Evolutionary conservation across 352 stramenopile genomes (phyloP), one percentile per base, ranked within the genome.

Genomic region (Phytophthora litchii): DNA sequence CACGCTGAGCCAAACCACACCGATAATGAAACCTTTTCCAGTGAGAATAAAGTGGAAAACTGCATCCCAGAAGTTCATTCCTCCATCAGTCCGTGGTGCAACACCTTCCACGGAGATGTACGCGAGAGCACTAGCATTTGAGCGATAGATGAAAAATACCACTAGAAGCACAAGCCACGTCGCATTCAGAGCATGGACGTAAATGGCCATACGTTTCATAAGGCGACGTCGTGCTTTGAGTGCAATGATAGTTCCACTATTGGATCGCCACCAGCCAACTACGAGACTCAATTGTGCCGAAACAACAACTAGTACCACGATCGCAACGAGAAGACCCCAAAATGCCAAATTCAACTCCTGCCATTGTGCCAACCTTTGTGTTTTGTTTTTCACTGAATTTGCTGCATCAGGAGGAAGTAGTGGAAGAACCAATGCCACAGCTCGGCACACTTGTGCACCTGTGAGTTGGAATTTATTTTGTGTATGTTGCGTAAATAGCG

Each of bases 171-270:
- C 60, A 8, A 91, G 59, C 82, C 82, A 91, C 31, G 77, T 83
- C 0, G 63, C 76, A 36, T 87, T 88, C 19, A 89, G 69, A 27
- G 80, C 81, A 59, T 89, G 82, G 0, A 89, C 82, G 54, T 88
- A 89, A 17, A 84, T 71, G 3, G 76, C 71, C 79, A 89, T 89
- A 50, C 80, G 82, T 57, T 85, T 88, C 79, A 91, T 88, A 49
- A 89, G 81, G 10, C 78, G 79, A 9, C 80, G 74, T 4, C 82
- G 67, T 13, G 80, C 82, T 49, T 87, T 87, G 9, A 89, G 67
- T 10, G 80, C 82, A 42, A 89, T 86, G 23, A 89, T 78, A 7
- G 80, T 89, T 27, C 82, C 82, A 56, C 79, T 88, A 47, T 86
- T 91, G n/a, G 82, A 88, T 38, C 82, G 67, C 79, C 80, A 91